Evolutionary conservation across 768 basidiomycete species (phyloP), one percentile per base, ranked within the genome.

Genomic region (Panaeolus cyanescens): DNA sequence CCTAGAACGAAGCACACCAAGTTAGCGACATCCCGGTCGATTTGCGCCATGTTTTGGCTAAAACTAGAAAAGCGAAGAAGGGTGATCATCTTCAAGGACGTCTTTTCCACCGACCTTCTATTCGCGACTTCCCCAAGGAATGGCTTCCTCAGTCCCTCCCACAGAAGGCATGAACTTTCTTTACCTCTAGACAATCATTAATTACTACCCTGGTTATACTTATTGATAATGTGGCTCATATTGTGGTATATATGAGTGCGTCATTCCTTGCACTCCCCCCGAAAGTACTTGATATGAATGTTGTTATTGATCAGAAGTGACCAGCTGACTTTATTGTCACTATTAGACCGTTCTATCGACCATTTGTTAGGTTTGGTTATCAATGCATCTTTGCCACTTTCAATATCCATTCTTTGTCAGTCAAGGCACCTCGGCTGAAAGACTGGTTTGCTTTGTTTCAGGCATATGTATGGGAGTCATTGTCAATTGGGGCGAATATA

Each of bases 101-200:
- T 64, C 71, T 80, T 32, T 75, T 83, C 55, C 72, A 77, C 42
- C 82, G 85, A 62, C 87, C 92, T 25, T 84, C 90, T 19, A 78
- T 95, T 58, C 80, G 75, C 64, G 93, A 95, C 70, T 96, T 95
- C 72, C 95, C 95, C 8, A 75, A 83, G 69, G 91, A 91, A 71
- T 97, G 95, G 95, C 79, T 96, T 60, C 88, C 88, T 40, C 58
- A 68, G 10, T 17, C 42, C 8, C 34, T 15, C 42, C 40, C 25
- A 19, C 40, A 20, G 32, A 32, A 59, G 32, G 45, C 30, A 54
- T 50, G n/a, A 32, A 19, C 58, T 32, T 20, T 53, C 42, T 30
- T n/a, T n/a, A 19, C 58, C 53, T 59, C 58, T 32, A 50, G 40
- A 50, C 58, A 42, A 42, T 42, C 59, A 55, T 37, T 33, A 17